Base-by-base conservation (phyloP, 1,284 basidiomycete genomes). In the Trichosporon sp. region DNA sequence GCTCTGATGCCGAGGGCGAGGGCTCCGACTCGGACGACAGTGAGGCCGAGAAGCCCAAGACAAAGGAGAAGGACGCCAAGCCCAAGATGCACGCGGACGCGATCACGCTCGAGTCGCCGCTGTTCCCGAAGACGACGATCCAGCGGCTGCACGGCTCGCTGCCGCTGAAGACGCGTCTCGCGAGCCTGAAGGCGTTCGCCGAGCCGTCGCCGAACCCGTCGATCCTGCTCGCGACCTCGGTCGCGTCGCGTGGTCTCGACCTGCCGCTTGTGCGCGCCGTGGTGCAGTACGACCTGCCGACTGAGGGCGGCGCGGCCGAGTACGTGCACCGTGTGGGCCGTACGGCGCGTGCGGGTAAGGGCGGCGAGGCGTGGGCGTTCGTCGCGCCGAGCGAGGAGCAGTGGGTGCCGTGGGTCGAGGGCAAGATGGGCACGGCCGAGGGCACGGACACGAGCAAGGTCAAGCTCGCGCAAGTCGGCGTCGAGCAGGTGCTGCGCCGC, bases 211-310 rank as follows among this genome's bases (percentile, higher is more conserved):
- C 71, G 8, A 78, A 74, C 21, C 77, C 84, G 0, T 89, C 93
- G 0, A 88, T 99, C 64, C 86, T 99, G 7, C 86, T 99, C 51
- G 98, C 95, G 78, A 99, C 97, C 1, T 96, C 94, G 1, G 95
- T 99, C 68, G 97, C 96, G 0, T 94, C 95, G 34, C 92, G 97
- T 78, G 97, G 97, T 78, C 87, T 99, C n/a, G 97, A 99, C 84
- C 85, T 99, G 60, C 95, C 95, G 2, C 88, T 93, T n/a, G 95
- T 99, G 8, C 90, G 91, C 21, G 92, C 93, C 2, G 95, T 99
- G 68, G 86, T 99, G 35, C 97, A 99, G 79, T 96, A 96, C 79
- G 97, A 99, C 81, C 88, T 98, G 29, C 96, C 97, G 0, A 99
- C 97, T 0, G 97, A 99, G 84, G 93, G 95, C 15, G 96, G 97